phyloP scores from a whole-genome alignment of 2,329 filamentous ascomycete species.

The Fusarium oxysporum region DNA sequence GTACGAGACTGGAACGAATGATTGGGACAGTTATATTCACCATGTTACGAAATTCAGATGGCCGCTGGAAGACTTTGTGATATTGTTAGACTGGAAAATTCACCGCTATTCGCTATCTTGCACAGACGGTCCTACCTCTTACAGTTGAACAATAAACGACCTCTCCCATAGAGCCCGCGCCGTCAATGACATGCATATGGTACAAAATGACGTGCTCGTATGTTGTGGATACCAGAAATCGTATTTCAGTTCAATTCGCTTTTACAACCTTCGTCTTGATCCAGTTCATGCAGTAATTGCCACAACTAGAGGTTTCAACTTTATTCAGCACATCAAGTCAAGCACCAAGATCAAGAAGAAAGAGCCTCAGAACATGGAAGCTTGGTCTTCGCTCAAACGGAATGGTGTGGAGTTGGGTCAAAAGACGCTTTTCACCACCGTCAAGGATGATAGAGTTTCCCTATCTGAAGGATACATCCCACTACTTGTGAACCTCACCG shows the following conservation, averaged over 20 bases:
- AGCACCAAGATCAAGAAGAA: neutral
- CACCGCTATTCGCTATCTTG: neutral
- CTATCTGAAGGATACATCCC: neutral
- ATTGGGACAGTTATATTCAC: accelerated
- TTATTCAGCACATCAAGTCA: neutral
- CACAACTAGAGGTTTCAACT: neutral
- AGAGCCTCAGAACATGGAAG: neutral
- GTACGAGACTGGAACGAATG: neutral
- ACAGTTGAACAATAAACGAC: neutral
- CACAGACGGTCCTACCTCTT: accelerated
- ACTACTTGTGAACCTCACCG: neutral
- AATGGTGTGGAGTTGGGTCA: neutral
- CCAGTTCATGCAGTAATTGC: neutral
- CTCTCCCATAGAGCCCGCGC: accelerated
- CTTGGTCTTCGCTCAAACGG: neutral
- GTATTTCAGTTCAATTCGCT: too few species aligned
- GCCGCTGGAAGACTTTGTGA: neutral
- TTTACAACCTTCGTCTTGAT: neutral
- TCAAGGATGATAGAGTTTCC: accelerated
- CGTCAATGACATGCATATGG: neutral
- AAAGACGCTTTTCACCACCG: neutral
- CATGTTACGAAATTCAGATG: accelerated
- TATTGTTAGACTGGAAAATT: neutral
- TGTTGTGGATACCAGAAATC: neutral
- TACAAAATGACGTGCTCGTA: neutral